Evolutionary conservation across 116 monocot species (phyloP), one percentile per base, ranked within the genome.

Genomic region (Papilionanthe hybrid): DNA sequence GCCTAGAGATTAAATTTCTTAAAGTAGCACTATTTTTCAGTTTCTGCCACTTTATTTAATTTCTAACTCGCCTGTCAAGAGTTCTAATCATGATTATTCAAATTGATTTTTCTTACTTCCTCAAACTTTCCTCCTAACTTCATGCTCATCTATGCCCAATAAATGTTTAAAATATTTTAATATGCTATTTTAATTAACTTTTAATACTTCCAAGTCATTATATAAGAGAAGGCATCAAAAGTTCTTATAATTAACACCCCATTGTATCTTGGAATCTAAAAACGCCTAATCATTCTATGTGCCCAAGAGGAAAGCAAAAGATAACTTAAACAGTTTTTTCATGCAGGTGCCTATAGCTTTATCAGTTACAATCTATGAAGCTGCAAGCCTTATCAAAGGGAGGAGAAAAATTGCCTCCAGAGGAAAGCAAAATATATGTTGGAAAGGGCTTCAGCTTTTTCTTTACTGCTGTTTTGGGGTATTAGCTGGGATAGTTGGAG

Each of bases 401-500:
- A 86, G 77, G 72, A 87, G 86, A 65, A 78, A 60, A n/a, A 86
- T 90, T 72, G 81, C 83, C 32, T 90, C 88, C 12, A 85, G 73
- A 41, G 90, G 87, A 67, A 84, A 83, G 41, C 83, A 86, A 49
- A 79, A 79, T 4, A 77, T 80, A 10, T 84, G 73, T 25, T 90
- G 87, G 85, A 90, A 79, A 68, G 57, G 66, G 3, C 88, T 77
- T 56, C 87, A 87, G 50, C 80, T 88, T 23, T 27, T 85, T 23
- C 27, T 90, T 20, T 90, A 86, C 79, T 87, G 90, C 43, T 79
- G 74, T 73, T 90, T 76, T 63, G 90, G 90, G 17, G 83, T 90
- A 15, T 55, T 87, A 27, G 90, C 90, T 42, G 90, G 90, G 7
- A 84, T 90, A 15, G 87, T 90, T 72, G 88, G 90, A 75, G 90